Conservation (phyloP, 495 filamentous ascomycete genomes). For the Neurospora pannonica region DNA sequence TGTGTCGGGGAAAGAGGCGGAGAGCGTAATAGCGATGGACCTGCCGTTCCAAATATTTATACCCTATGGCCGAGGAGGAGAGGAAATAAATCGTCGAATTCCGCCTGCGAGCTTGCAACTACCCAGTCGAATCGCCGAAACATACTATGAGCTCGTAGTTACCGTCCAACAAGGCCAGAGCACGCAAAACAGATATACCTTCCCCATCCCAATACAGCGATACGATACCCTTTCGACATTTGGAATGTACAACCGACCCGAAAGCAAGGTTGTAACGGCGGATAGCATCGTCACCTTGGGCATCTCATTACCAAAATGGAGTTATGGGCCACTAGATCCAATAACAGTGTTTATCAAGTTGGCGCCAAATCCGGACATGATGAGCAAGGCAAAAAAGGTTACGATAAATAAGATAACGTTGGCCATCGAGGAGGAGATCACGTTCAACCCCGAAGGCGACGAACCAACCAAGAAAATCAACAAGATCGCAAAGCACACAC, state of each 20-base stretch:
- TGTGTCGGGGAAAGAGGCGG: constrained; percentile 68
- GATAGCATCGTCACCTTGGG: constrained; percentile 89
- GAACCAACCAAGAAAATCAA: constrained; percentile 89
- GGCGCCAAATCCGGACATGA: constrained; percentile 83
- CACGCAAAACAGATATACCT: constrained; percentile 80
- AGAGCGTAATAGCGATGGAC: constrained; percentile 93
- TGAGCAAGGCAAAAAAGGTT: constrained; percentile 80
- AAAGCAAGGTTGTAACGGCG: constrained; percentile 70
- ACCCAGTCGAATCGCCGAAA: constrained; percentile 85
- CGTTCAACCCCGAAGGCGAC: constrained; percentile 96
- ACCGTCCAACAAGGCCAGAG: constrained; percentile 83
- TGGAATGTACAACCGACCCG: constrained; percentile 97
- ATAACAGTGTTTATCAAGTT: constrained; percentile 93
- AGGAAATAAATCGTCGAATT: constrained; percentile 78
- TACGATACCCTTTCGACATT: constrained; percentile 98
- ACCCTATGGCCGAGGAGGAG: constrained; percentile 80
- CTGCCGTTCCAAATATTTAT: constrained; percentile 96
- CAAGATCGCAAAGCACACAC: constrained; percentile 72
- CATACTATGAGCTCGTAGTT: constrained; percentile 92
- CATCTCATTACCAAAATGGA: constrained; percentile 89
- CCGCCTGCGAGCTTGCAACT: constrained; percentile 89
- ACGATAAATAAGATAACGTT: constrained; percentile 92
- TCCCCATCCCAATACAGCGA: constrained; percentile 81
- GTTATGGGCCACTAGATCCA: constrained; percentile 89
- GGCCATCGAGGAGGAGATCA: constrained; percentile 92